Evolutionary conservation across 306 rosid species (phyloP), one percentile per base, ranked within the genome.

Genomic region (Trifolium pratense): DNA sequence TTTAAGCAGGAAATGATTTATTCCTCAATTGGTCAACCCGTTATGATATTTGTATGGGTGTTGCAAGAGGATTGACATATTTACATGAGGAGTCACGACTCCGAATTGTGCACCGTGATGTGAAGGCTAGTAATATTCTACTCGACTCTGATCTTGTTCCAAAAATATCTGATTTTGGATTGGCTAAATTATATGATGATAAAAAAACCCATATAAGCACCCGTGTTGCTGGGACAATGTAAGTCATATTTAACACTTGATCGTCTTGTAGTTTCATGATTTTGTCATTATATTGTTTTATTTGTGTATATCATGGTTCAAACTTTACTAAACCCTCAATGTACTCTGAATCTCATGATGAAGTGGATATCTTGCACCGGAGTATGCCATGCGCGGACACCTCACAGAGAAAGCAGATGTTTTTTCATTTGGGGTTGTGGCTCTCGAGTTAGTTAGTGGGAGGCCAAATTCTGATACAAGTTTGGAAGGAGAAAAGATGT

Each of bases 331-430:
- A 78, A 43, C 11, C 48, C 5, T 70, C 4, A 13, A 36, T 74
- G 26, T 42, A 17, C 9, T 65, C 15, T 53, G 49, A 78, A 62
- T 23, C 29, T 74, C 15, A 5, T 55, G 46, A 31, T 88, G 68
- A 46, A 92, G 97, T 39, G 98, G 96, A 57, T 92, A 90, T 79
- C 92, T 90, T 83, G 95, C 93, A 66, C 97, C 93, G n/a, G 93
- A 90, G 63, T 92, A 87, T 60, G 96, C 98, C 68, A 83, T 92
- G 97, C 88, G 89, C 26, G 97, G 98, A 58, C 91, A 85, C 84
- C 89, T 90, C 9, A 93, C 93, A 1, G 96, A 89, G 84, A 93
- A 93, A 81, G 93, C 89, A 0, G 91, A 90, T 66, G 91, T 91
- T 17, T 93, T 90, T 83, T 89, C 97, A 48, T 90, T 93, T 70